Evolutionary conservation across 73 alveolate genomes (phyloP), one percentile per base, ranked within the genome.

Genomic region (Blepharisma japonicum): DNA sequence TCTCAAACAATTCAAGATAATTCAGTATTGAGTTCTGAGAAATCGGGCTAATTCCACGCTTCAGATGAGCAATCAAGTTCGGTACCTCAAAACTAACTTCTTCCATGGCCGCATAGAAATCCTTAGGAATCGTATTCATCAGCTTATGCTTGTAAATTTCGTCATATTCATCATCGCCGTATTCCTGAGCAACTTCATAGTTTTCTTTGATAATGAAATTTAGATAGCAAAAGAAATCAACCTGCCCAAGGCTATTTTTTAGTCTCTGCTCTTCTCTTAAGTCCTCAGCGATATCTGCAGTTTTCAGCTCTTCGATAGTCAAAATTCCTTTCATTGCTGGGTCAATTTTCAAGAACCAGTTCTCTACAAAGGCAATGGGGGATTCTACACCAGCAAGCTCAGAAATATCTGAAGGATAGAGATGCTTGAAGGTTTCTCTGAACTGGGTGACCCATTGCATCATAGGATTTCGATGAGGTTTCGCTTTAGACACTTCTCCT

Each of bases 291-390:
- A 32, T 25, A 14, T 61, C 74, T 14, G 14, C 74, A 25, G 38
- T n/a, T 61, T 20, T 39, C 23, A 14, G 4, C 39, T 14, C 47
- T 61, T 61, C 74, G 0, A n/a, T 14, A 14, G 14, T n/a, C 11
- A 61, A n/a, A 14, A 61, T 25, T 14, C 74, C 74, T 61, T 61
- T 61, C 18, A 18, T 14, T 18, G 74, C 23, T 25, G 74, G 74
- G 47, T 61, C 74, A 14, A 61, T 8, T 61, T 61, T 39, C 18
- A n/a, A 14, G 47, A 61, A 14, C 18, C 23, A 61, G 47, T 39
- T 39, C 18, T 61, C 74, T 14, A 61, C 23, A 14, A 61, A 25
- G 0, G 47, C 74, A 14, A 61, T 18, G 2, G 23, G 74, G 14
- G 23, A 61, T 8, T 61, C 74, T 11, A n/a, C 74, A 14, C 23